A percentile compares a stretch with the other conserved stretches of the same genome.
Conservation (phyloP, 495 filamentous ascomycete species). For the Penicillium soppii region DNA sequence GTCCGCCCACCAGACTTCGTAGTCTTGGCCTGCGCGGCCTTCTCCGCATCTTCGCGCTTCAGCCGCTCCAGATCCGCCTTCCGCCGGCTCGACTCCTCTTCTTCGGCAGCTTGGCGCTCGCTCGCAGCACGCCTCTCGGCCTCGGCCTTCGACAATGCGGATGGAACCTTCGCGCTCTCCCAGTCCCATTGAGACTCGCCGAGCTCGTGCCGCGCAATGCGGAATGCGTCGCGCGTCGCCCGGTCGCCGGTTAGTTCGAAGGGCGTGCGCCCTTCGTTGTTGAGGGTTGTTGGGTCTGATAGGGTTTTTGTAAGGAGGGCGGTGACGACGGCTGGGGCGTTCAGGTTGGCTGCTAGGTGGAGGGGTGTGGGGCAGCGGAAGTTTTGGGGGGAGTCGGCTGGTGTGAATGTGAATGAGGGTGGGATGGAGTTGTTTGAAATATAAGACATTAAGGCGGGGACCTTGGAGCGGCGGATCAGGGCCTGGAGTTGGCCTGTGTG, state of each 20-base stretch:
- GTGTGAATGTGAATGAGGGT: conserved; percentile 70
- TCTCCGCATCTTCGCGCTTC: conserved; percentile 63
- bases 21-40: conserved; percentile 36
- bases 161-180: conserved; percentile 69
- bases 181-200: conserved; percentile 80
- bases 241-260: conserved; percentile 89
- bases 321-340: conserved; percentile 67
- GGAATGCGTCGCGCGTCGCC: conserved; percentile 85
- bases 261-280: conserved; percentile 65
- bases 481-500: conserved; percentile 87
- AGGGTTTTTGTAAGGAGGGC: conserved; percentile 74
- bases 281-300: conserved; percentile 71
- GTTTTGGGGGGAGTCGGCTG: conserved; percentile 63
- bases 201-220: conserved; percentile 77
- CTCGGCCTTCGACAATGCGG: conserved; percentile 64
- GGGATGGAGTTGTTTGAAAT: conserved; percentile 68
- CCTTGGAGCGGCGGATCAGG: conserved; percentile 85
- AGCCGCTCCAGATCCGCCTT: conserved; percentile 65
- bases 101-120: conserved; percentile 58
- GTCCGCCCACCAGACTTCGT: conserved; percentile 46
- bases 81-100: conserved; percentile 56
- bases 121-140: conserved; percentile 60
- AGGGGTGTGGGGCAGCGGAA: conserved; percentile 83
- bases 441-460: conserved; percentile 84
- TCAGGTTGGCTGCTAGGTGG: conserved; percentile 79